These are phyloP conservation scores for Cytospora piceicola DNA, from an alignment of 2,329 filamentous ascomycete species.

Conservation along the genomic window DNA sequence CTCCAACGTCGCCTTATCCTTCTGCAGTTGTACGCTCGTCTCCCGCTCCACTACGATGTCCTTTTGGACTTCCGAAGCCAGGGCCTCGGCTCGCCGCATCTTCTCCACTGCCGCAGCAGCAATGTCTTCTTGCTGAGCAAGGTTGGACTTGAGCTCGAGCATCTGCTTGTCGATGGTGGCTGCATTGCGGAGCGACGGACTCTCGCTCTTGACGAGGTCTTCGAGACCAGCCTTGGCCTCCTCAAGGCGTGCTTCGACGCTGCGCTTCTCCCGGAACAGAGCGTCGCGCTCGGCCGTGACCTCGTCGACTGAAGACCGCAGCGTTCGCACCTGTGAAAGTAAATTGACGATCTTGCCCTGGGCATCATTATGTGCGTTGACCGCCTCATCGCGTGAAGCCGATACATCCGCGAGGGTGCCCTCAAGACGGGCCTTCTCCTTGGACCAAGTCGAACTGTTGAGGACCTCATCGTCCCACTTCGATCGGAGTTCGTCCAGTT, in stretches of 20 bases:
- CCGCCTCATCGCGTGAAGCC: conserved; percentile 90
- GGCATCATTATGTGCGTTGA: conserved; percentile 90
- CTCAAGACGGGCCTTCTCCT: conserved; percentile 93
- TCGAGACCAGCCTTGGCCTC: conserved; percentile 90
- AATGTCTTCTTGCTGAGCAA: conserved; percentile 93
- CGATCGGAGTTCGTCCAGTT: conserved; percentile 89
- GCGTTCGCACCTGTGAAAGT: conserved; percentile 82
- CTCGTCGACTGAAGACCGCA: conserved; percentile 85
- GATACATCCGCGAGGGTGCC: conserved; percentile 86
- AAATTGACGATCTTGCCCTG: conserved; percentile 91
- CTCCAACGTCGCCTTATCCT: conserved; percentile 87
- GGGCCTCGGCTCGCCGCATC: conserved; percentile 90
- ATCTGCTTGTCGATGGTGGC: conserved; percentile 88
- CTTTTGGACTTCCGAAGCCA: conserved; percentile 88
- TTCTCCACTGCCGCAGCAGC: conserved; percentile 91
- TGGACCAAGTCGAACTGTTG: conserved; percentile 97
- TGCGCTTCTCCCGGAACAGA: conserved; percentile 85
- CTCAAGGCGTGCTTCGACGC: conserved; percentile 79
- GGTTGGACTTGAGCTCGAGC: conserved; percentile 81
- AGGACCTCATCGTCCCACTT: conserved; percentile 99
- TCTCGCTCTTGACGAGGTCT: conserved; percentile 83
- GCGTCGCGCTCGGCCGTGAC: conserved; percentile 82
- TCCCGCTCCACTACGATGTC: conserved; percentile 89
- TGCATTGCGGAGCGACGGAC: conserved; percentile 84
- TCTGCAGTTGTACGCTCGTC: conserved; percentile 77